Evolutionary conservation across 768 basidiomycete genomes (phyloP).

Genomic region (Suillus americanus): DNA sequence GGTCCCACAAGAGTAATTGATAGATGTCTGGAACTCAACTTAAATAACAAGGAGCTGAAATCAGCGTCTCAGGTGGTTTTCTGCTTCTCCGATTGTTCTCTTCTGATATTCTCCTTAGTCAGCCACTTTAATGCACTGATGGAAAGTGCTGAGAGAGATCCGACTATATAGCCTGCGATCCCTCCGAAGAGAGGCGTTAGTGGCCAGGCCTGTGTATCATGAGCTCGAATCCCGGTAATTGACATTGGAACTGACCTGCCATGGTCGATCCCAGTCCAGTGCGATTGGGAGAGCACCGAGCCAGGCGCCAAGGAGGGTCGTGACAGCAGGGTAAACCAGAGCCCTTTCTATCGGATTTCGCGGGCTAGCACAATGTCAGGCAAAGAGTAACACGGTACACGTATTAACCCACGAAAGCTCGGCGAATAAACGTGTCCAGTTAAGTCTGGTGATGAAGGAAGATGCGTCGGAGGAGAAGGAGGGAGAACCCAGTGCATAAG

Average conservation of each 20-base stretch:
- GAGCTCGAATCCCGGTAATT: background rate
- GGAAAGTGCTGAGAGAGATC: conserved; percentile 54
- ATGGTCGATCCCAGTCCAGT: conserved; percentile 95
- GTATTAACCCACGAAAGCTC: conserved; percentile 68
- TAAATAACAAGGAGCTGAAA: background rate
- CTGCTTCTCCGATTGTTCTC: conserved; percentile 19
- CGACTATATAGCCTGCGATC: conserved; percentile 63
- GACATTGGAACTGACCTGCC: conserved; percentile 69
- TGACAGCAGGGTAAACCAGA: conserved; percentile 76
- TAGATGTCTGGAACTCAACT: background rate
- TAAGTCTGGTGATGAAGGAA: conserved; percentile 55
- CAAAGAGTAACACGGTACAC: background rate
- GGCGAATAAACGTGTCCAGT: conserved; percentile 79
- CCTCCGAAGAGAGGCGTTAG: conserved; percentile 75
- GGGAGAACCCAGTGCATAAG: conserved; percentile 68
- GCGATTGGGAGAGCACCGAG: conserved; percentile 80
- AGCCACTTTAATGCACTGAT: conserved; percentile 40
- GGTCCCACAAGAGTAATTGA: conserved; percentile 1
- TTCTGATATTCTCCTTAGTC: conserved; percentile 37
- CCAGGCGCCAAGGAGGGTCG: conserved; percentile 78
- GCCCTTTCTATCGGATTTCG: conserved; percentile 73
- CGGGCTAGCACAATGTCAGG: conserved; percentile 34
- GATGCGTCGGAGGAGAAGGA: conserved; percentile 40
- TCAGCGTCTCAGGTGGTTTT: conserved; percentile 20
- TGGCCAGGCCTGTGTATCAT: conserved; percentile 69